Conservation (phyloP, 2,329 filamentous ascomycete species). For the Fusarium duplospermum region DNA sequence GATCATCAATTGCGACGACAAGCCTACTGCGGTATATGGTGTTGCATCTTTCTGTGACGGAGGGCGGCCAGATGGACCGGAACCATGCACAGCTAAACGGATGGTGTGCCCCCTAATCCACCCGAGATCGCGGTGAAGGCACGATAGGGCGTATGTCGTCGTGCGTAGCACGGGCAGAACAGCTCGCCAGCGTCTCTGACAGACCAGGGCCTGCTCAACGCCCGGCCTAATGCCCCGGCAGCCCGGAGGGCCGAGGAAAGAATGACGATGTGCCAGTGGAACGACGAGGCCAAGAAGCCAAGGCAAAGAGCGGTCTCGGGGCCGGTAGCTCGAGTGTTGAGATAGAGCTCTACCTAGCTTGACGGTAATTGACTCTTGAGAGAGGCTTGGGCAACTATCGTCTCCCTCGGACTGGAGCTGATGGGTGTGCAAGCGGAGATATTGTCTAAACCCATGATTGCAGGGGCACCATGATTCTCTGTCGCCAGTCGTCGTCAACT, state of each 20-base stretch:
- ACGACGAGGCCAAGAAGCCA: not conserved
- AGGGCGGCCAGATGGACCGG: constrained; percentile 39
- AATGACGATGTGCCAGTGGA: not conserved
- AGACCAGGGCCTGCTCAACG: constrained; percentile 10
- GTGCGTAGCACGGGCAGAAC: constrained; percentile 4
- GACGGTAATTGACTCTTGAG: not conserved
- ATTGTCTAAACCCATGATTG: not conserved
- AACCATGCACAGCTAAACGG: constrained; percentile 20
- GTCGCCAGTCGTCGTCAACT: not conserved
- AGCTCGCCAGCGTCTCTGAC: constrained; percentile 5
- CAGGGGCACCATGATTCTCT: not conserved
- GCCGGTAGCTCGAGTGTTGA: not conserved
- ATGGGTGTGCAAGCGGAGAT: not conserved
- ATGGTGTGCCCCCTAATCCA: constrained; percentile 29
- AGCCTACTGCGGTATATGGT: constrained; percentile 11
- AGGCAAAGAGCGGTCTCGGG: constrained; percentile 24
- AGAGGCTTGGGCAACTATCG: not conserved
- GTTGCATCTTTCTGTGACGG: constrained; percentile 22
- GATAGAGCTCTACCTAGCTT: not conserved
- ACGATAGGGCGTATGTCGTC: constrained; percentile 8
- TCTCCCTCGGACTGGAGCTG: not conserved
- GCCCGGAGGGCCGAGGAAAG: constrained; percentile 15
- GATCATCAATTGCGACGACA: constrained; percentile 41
- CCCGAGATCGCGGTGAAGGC: constrained; percentile 42
- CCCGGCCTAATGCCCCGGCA: not conserved